Conservation (phyloP, 306 rosid genomes). For the Cicer cuneatum region DNA sequence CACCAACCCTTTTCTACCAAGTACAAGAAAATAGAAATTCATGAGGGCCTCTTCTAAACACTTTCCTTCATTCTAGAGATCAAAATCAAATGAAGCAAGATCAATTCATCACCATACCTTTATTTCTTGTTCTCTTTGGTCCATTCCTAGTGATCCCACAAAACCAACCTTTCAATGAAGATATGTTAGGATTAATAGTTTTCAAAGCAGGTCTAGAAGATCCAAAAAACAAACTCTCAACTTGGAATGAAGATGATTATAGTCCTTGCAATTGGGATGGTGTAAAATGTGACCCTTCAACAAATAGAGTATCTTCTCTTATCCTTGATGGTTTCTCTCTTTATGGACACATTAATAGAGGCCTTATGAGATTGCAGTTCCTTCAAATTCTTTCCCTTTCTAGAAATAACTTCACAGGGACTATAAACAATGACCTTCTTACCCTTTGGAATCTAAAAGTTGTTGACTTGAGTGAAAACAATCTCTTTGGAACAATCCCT, state of each 20-base stretch:
- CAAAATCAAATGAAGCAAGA: slow-evolving; percentile 55
- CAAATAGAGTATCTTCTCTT: slow-evolving; percentile 71
- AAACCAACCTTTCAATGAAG: slow-evolving; percentile 80
- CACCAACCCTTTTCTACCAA: slow-evolving; percentile 21
- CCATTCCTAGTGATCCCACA: slow-evolving; percentile 48
- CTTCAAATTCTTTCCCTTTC: slow-evolving; percentile 76
- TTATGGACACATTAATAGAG: slow-evolving; percentile 81
- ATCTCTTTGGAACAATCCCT: slow-evolving; percentile 71
- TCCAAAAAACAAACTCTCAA: slow-evolving; percentile 63
- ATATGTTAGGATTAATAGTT: slow-evolving; percentile 78
- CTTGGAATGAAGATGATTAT: slow-evolving; percentile 86
- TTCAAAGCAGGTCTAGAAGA: slow-evolving; percentile 83
- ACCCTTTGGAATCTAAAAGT: slow-evolving; percentile 61
- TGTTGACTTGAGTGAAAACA: slow-evolving; percentile 77
- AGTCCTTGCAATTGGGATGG: slow-evolving; percentile 83
- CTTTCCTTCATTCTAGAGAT: slow-evolving; percentile 20
- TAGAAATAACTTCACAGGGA: slow-evolving; percentile 79
- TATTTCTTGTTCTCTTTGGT: slow-evolving; percentile 51
- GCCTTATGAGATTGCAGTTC: slow-evolving; percentile 70
- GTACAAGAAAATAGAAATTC: slow-evolving; percentile 40
- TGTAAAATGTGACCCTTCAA: slow-evolving; percentile 70
- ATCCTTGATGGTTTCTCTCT: slow-evolving; percentile 78
- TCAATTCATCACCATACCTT: slow-evolving; percentile 48
- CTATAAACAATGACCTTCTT: slow-evolving; percentile 73
- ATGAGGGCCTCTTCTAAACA: slow-evolving; percentile 27